phyloP scores from a whole-genome alignment of 352 stramenopile genomes.

The Phytophthora sp. region DNA sequence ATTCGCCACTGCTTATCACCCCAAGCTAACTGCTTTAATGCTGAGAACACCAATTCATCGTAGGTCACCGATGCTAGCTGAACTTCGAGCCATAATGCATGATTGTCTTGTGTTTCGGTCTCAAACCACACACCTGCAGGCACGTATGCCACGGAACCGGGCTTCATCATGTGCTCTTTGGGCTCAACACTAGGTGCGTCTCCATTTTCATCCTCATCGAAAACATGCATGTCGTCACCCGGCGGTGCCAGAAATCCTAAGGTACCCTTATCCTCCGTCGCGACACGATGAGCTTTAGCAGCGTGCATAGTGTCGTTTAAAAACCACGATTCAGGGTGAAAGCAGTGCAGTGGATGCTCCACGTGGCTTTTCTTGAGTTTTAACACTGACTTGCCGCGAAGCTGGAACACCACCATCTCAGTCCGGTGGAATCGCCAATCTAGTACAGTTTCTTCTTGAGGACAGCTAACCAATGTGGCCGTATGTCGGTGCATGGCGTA shows the following conservation, averaged over 20 bases:
- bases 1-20: constrained; percentile 33
- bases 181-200: not conserved
- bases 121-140: constrained; percentile 59
- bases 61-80: constrained; percentile 35
- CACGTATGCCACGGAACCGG: constrained; percentile 61
- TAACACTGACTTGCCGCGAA: constrained; percentile 41
- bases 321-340: constrained; percentile 27
- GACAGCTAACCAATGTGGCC: constrained; percentile 23
- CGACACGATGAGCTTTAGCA: constrained; percentile 27
- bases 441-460: constrained; percentile 1
- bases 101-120: constrained; percentile 19
- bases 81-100: constrained; percentile 52
- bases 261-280: not conserved
- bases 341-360: constrained; percentile 27
- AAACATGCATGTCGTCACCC: constrained; percentile 24
- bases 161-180: constrained; percentile 22
- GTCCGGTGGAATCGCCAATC: constrained; percentile 52
- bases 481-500: constrained; percentile 26
- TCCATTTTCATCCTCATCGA: constrained; percentile 25
- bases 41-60: constrained; percentile 27
- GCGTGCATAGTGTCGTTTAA: constrained; percentile 13
- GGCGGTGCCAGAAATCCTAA: constrained; percentile 11
- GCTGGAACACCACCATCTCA: constrained; percentile 49
- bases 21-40: constrained; percentile 37
- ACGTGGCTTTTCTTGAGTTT: constrained; percentile 26